Base-by-base conservation (phyloP, 441 rosid species). In the Pelargonium exstipulatum region DNA sequence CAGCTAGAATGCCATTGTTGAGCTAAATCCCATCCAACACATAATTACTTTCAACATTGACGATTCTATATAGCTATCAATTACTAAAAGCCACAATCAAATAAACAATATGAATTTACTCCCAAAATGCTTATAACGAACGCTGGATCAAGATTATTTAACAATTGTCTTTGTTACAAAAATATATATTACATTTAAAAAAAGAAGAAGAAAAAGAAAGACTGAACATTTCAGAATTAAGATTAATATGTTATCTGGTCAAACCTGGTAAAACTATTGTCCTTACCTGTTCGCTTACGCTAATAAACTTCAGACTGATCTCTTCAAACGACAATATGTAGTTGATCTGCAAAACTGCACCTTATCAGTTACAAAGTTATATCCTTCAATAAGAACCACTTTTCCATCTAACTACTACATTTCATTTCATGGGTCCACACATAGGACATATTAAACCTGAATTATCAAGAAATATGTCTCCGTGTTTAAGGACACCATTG, bases 311-410 rank as follows among this genome's bases (percentile, higher is more conserved):
- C 85, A 95, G 81, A 66, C 96, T 87, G 77, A 92, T 85, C 89
- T 92, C 98, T 86, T 95, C 99, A 80, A 95, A 95, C 72, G 98
- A 95, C 69, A 95, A 73, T 69, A 90, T 67, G 73, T 88, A 86
- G 75, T 82, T 90, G 77, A 95, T 84, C 99, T 92, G 92, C 85
- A 81, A 78, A 76, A 83, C 37, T 80, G 16, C 40, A 40, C 40
- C 26, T 6, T 8, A 67, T 74, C 78, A 78, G 70, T 57, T 22
- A 26, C 35, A 16, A 61, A 67, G 61, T 69, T 60, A 69, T 69
- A 58, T 26, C 37, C 20, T 16, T 32, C 13, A 17, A 48, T 42
- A 29, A 32, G 16, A 62, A 29, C 64, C 18, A 62, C 42, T 45
- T 45, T 45, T 45, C 49, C 49, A 45, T 45, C 49, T 45, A 13